Base-by-base conservation (phyloP, 352 stramenopile species). In the Phytophthora cryptogea region DNA sequence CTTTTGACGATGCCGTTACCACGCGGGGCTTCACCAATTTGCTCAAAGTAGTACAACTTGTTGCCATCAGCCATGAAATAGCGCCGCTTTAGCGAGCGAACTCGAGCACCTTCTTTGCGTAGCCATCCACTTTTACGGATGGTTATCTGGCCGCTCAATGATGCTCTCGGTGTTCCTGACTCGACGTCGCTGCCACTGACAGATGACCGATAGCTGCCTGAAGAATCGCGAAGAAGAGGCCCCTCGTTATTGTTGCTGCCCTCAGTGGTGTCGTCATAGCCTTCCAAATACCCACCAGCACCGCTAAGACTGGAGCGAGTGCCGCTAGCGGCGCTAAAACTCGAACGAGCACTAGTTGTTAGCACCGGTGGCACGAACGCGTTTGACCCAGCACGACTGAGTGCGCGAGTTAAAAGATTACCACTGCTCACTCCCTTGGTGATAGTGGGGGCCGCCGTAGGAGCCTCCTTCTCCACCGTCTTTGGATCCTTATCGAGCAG, bases 21-120 rank as follows among this genome's bases (percentile, higher is more conserved):
- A 48, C 80, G 79, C n/a, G 77, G 67, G 5, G 54, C 49, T 23
- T 84, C 80, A 9, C 78, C 63, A 40, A 87, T 72, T 47, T 86
- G 70, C 56, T 88, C 80, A 28, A 76, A 86, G 68, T 88, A 90
- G 17, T 80, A 75, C 16, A 90, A 49, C 32, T 72, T 64, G 17
- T 68, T 70, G n/a, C 65, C 76, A 31, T 88, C 72, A 2, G 78
- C 73, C 42, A 91, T 74, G 49, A 94, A 90, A 62, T 89, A 93
- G 17, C 86, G 83, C 4, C 83, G 80, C 52, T 92, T 92, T 53
- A 88, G 88, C 31, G 72, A 88, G 42, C 88, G 89, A 30, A 85
- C 64, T 39, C 72, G 59, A 8, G 83, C 71, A 32, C 86, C 86
- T 76, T 94, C 81, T 60, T 94, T 94, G 33, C 76, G 78, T 47